Base-by-base conservation (phyloP, 2,329 filamentous ascomycete species). In the Ophiostoma australiae region DNA sequence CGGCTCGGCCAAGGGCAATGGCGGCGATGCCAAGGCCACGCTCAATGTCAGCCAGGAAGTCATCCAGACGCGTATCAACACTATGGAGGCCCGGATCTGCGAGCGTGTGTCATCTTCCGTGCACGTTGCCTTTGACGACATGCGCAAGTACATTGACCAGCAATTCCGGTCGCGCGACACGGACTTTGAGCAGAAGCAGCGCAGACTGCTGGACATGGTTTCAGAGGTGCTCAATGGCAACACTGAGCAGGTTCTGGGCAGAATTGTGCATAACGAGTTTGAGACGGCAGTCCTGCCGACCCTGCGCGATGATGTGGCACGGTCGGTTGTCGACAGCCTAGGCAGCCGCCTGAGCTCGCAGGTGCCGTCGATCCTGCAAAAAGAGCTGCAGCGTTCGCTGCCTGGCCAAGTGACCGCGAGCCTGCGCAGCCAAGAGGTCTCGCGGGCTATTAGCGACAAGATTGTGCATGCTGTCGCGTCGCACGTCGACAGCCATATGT, bases 251-350 rank as follows among this genome's bases (percentile, higher is more conserved):
- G 91, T 92, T 31, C 85, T 97, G 52, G 85, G 89, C 73, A 89
- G 88, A 73, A 91, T 97, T 75, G 89, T 97, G 69, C 87, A 88
- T 67, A 85, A 89, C 67, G 91, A 91, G 78, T 92, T 97, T 74
- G 87, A 92, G 73, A 85, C 89, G 70, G 85, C 89, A 17, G 87
- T 97, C 65, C 83, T 97, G 69, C 94, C 95, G 13, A 84, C 89
- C 41, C 82, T 98, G 71, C 86, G 89, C 58, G 85, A 89, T 69
- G 84, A 89, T 61, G 88, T 91, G 17, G 84, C 87, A 65, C 86
- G 88, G 73, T 86, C 90, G 4, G 84, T 97, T 37, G 86, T 90
- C 70, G 89, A 91, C 73, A 89, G 92, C 77, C 83, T 98, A 33
- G 85, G 87, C 71, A 84, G 87, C 74, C 88, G 88, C 73, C 81